These are phyloP conservation scores for Wickerhamomyces silvicola DNA, from an alignment of 805 yeast species.

Conservation along the genomic window DNA sequence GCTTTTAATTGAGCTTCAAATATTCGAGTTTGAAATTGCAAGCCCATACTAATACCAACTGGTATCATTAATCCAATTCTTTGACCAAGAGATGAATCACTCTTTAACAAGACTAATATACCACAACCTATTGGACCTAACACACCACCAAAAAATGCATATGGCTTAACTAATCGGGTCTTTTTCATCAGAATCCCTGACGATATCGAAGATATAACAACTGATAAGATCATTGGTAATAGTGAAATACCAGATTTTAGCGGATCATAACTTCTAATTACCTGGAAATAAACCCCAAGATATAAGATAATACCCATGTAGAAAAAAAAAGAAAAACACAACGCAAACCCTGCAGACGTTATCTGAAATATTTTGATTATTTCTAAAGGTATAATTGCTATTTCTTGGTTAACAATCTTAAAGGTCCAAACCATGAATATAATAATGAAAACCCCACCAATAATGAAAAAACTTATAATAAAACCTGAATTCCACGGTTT, in stretches of 20 bases:
- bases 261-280: slow-evolving; percentile 30
- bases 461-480: slow-evolving; percentile 38
- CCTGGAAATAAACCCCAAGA: slow-evolving; percentile 38
- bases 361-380: slow-evolving; percentile 1
- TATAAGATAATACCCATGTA: slow-evolving; percentile 13
- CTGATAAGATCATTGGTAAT: slow-evolving; percentile 35
- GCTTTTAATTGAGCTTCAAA: slow-evolving; percentile 41
- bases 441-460: slow-evolving; percentile 36
- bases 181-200: slow-evolving; percentile 32
- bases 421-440: slow-evolving; percentile 36
- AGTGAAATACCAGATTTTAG: slow-evolving; percentile 39
- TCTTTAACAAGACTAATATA: slow-evolving; percentile 32
- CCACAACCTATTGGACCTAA: slow-evolving; percentile 40
- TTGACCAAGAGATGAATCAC: slow-evolving; percentile 28
- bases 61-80: slow-evolving; percentile 41
- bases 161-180: slow-evolving; percentile 35
- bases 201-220: slow-evolving; percentile 22
- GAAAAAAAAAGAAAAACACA: slow-evolving; percentile 3
- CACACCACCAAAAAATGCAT: slow-evolving; percentile 28
- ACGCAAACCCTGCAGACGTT: slow-evolving; percentile 1
- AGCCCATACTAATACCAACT: slow-evolving; percentile 42
- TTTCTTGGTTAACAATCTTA: slow-evolving; percentile 27
- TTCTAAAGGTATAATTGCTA: slow-evolving; percentile 35
- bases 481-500: slow-evolving; percentile 46
- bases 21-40: slow-evolving; percentile 39